Percentiles rank a stretch among this genome's conserved stretches.
Evolutionary conservation across 2,329 filamentous ascomycete genomes (phyloP).

Genomic region (Akanthomyces lecanii): DNA sequence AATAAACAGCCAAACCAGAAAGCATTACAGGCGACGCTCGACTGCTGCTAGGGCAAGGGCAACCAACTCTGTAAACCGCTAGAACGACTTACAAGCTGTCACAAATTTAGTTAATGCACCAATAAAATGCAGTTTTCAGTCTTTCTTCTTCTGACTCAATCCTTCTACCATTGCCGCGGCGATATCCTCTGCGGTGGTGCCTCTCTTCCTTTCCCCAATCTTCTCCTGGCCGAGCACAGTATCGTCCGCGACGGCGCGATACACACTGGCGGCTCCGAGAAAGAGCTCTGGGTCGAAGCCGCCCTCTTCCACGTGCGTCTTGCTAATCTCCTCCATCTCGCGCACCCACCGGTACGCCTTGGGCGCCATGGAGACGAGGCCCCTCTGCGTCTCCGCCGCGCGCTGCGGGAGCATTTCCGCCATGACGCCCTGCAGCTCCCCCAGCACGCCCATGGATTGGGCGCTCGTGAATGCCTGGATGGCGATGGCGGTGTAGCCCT

Average conservation of each 20-base stretch:
- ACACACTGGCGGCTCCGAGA: slow-evolving; percentile 56
- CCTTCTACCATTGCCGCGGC: slow-evolving; percentile 47
- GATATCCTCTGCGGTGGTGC: slow-evolving; percentile 54
- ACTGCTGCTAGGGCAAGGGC: no score
- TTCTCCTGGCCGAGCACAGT: slow-evolving; percentile 57
- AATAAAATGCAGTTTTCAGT: background rate
- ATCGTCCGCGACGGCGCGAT: slow-evolving; percentile 56
- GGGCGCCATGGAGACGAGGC: slow-evolving; percentile 58
- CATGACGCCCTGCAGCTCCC: slow-evolving; percentile 54
- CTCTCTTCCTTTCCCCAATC: slow-evolving; percentile 51
- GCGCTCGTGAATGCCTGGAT: slow-evolving; percentile 70
- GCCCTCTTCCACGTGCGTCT: slow-evolving; percentile 60
- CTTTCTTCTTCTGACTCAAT: slow-evolving; percentile 39
- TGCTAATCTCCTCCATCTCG: slow-evolving; percentile 73
- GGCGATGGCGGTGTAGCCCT: slow-evolving; percentile 64
- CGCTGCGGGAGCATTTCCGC: slow-evolving; percentile 44
- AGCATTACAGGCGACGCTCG: no score
- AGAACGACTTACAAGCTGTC: no score
- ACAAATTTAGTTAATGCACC: no score
- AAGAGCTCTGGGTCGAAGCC: slow-evolving; percentile 58
- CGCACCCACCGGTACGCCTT: slow-evolving; percentile 76
- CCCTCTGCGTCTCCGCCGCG: slow-evolving; percentile 42
- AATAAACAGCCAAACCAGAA: no score
- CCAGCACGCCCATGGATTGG: slow-evolving; percentile 56
- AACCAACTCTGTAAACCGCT: no score